Conservation (phyloP, 768 basidiomycete species). For the Amanita pseudoporphyria region DNA sequence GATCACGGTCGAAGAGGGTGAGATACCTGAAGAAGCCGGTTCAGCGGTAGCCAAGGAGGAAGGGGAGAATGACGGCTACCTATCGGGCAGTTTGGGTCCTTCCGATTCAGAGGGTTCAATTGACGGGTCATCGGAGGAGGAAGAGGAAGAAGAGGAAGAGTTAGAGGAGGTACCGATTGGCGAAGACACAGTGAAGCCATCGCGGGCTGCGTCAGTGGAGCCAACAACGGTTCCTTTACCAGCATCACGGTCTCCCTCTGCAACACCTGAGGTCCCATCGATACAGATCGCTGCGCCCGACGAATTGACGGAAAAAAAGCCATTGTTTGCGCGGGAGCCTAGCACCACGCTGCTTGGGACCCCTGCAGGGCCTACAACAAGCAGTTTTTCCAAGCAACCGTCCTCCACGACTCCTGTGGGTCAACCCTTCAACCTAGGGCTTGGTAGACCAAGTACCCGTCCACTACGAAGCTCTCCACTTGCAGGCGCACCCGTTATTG, state of each 20-base stretch:
- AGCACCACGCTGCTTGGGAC: slow-evolving; percentile 61
- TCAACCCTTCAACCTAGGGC: slow-evolving; percentile 32
- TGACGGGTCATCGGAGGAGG: slow-evolving; percentile 10
- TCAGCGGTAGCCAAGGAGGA: slow-evolving; percentile 7
- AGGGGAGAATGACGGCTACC: slow-evolving; percentile 10
- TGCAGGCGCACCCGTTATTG: slow-evolving; percentile 42
- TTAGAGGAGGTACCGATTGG: neutral
- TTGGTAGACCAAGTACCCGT: slow-evolving; percentile 52
- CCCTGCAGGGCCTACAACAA: slow-evolving; percentile 34
- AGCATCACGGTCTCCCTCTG: slow-evolving; percentile 41
- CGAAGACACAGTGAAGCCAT: slow-evolving; percentile 14
- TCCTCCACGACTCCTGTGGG: slow-evolving; percentile 19
- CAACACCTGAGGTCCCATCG: slow-evolving; percentile 43
- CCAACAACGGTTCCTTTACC: slow-evolving; percentile 29
- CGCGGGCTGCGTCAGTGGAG: slow-evolving; percentile 20
- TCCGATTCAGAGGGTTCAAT: slow-evolving; percentile 7
- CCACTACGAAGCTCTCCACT: slow-evolving; percentile 73
- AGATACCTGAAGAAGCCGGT: slow-evolving; percentile 9
- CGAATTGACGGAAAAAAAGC: slow-evolving; percentile 13
- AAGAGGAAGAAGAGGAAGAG: slow-evolving; percentile 10
- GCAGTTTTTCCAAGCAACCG: slow-evolving; percentile 25
- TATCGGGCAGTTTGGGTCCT: slow-evolving; percentile 8
- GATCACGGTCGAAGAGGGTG: slow-evolving; percentile 16
- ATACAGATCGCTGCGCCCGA: slow-evolving; percentile 28
- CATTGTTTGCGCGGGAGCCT: slow-evolving; percentile 25